Conservation (phyloP, 805 yeast genomes). For the Suhomyces xylopsoci region DNA sequence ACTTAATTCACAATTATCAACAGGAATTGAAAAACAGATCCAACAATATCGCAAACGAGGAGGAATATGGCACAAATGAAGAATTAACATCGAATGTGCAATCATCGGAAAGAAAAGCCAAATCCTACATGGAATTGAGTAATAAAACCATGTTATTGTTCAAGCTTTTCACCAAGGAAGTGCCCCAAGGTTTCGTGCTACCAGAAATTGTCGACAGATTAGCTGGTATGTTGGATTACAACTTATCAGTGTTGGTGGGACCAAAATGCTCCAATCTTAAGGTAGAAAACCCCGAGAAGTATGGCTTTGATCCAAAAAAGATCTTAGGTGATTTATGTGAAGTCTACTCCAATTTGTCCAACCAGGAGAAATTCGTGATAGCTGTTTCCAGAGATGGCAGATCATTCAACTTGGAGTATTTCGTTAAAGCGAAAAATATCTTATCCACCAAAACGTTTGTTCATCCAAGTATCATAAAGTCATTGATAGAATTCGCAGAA, state of each 20-base stretch:
- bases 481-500: conserved; percentile 54
- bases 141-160: conserved; percentile 79
- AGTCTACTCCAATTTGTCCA: conserved; percentile 70
- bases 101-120: conserved; percentile 72
- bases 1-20: conserved; percentile 74
- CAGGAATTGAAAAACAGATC: conserved; percentile 55
- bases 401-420: conserved; percentile 68
- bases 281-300: conserved; percentile 78
- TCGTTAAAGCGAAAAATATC: conserved; percentile 68
- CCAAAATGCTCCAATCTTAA: conserved; percentile 88
- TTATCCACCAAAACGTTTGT: conserved; percentile 53
- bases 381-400: conserved; percentile 93
- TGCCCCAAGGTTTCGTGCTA: conserved; percentile 80
- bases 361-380: conserved; percentile 59
- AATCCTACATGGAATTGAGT: conserved; percentile 76
- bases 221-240: conserved; percentile 94
- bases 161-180: conserved; percentile 77
- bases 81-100: conserved; percentile 57
- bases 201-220: conserved; percentile 90
- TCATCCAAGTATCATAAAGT: conserved; percentile 47
- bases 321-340: conserved; percentile 67
- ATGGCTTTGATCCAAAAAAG: conserved; percentile 76
- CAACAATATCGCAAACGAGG: conserved; percentile 26
- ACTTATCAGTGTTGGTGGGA: conserved; percentile 88
- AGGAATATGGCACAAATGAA: conserved; percentile 52